Evolutionary conservation across 495 filamentous ascomycete genomes (phyloP), one percentile per base, ranked within the genome.

Genomic region (Astrocystis sublimbata): DNA sequence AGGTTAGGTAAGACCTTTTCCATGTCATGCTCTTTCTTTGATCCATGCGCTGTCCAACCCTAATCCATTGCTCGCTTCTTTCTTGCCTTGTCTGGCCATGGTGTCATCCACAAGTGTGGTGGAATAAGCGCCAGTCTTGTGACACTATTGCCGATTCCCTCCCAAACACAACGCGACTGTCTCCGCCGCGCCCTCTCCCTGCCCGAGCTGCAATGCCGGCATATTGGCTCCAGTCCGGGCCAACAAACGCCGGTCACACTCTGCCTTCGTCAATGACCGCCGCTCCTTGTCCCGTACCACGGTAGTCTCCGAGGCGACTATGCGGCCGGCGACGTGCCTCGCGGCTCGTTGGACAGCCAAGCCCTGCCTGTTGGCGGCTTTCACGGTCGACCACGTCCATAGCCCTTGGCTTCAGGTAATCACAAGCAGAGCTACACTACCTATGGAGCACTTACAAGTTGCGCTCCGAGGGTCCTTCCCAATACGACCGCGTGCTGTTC

Each of bases 101-200:
- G 60, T 13, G 33, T 33, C 51, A 35, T 41, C 49, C 60, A 62
- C 51, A 56, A 62, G 60, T 56, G 60, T 62, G 60, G 60, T 62
- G 60, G 28, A 55, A 62, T 62, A 55, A 61, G 60, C 60, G 60
- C 60, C 60, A 40, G 60, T 54, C 60, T 62, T 62, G 60, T 62
- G 60, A 56, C 60, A 62, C 60, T 62, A 56, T 62, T 62, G 51
- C 49, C 60, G 40, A 61, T 55, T 23, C 60, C 31, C 56, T 51
- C 60, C 60, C n/a, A n/a, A 55, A 50, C 60, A 54, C 60, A 56
- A 54, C 59, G 35, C 59, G 49, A 36, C 46, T 26, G 46, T 26
- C 45, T 26, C 35, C 52, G 52, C 31, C 35, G 36, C 35, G 36
- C 52, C 21, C 59, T 61, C 49, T 52, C 47, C 59, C 38, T 54